phyloP scores from a whole-genome alignment of 2,329 filamentous ascomycete genomes.

The Fusarium hainanense region DNA sequence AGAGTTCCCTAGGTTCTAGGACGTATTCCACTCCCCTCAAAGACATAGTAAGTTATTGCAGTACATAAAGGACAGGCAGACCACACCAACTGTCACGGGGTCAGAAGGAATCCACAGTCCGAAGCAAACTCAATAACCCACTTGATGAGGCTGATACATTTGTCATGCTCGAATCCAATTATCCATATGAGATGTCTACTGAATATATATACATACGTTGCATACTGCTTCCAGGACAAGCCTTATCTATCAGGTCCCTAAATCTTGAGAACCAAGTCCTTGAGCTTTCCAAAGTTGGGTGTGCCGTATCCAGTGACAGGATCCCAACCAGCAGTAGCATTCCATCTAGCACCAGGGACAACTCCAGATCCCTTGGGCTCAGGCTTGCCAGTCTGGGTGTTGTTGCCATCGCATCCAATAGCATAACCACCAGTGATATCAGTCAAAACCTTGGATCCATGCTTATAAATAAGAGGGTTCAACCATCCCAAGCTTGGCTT shows the following conservation, averaged over 20 bases:
- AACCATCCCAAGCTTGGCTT: conserved; percentile 61
- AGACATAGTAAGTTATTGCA: background rate
- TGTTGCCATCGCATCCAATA: conserved; percentile 47
- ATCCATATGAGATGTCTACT: background rate
- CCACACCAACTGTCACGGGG: background rate
- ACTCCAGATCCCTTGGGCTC: conserved; percentile 29
- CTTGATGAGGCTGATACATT: background rate
- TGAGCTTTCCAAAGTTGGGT: conserved; percentile 38
- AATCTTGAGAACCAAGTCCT: conserved; percentile 20
- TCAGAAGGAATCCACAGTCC: background rate
- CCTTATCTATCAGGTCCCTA: background rate
- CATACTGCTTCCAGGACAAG: background rate
- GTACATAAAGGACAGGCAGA: background rate
- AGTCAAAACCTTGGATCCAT: conserved; percentile 30
- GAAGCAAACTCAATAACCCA: background rate
- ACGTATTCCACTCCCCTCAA: background rate
- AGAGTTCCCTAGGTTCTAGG: background rate
- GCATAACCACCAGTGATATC: conserved; percentile 49
- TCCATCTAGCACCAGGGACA: conserved; percentile 36
- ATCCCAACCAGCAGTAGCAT: conserved; percentile 39
- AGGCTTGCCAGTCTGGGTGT: conserved; percentile 25
- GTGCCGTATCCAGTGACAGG: conserved; percentile 36
- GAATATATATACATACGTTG: background rate
- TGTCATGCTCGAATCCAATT: background rate
- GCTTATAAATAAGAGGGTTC: conserved; percentile 58